These are phyloP conservation scores for Pyrrhoderma noxium DNA, from an alignment of 1,284 basidiomycete genomes.

Conservation along the genomic window DNA sequence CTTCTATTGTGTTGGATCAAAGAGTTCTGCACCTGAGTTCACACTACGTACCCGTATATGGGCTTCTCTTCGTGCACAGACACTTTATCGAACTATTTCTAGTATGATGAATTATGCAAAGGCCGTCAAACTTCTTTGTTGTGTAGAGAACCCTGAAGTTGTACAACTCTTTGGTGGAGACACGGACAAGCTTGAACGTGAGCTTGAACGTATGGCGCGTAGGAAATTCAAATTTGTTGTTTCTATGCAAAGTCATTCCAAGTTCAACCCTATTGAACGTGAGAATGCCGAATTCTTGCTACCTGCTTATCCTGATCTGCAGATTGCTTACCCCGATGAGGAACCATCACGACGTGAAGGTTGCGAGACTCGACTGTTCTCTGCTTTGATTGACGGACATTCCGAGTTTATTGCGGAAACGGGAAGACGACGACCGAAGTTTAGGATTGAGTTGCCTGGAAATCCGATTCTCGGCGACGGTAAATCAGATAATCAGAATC, in stretches of 20 bases:
- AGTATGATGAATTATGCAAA: conserved; percentile 99
- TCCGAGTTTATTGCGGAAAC: conserved; percentile 90
- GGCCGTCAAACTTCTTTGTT: conserved; percentile 99
- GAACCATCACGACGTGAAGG: conserved; percentile 92
- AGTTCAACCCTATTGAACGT: conserved; percentile 99
- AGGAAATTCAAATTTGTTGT: conserved; percentile 99
- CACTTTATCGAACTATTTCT: conserved; percentile 96
- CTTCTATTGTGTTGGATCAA: conserved; percentile 99
- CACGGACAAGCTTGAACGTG: conserved; percentile 94
- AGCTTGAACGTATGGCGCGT: conserved; percentile 94
- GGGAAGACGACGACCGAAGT: conserved; percentile 90
- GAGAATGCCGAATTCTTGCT: conserved; percentile 98
- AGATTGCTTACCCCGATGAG: conserved; percentile 98
- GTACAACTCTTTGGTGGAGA: conserved; percentile 97
- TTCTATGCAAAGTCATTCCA: conserved; percentile 98
- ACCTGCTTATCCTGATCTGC: conserved; percentile 97
- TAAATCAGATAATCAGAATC: conserved; percentile 99
- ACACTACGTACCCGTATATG: conserved; percentile 98
- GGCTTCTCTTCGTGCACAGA: conserved; percentile 97
- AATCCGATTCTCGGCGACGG: conserved; percentile 99
- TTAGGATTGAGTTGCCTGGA: conserved; percentile 96
- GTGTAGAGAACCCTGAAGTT: conserved; percentile 98
- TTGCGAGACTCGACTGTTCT: conserved; percentile 92
- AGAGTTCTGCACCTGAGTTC: conserved; percentile 96
- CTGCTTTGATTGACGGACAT: conserved; percentile 94